A percentile compares a stretch with the other conserved stretches of the same genome.
Evolutionary conservation across 225 moss, liverwort and hornwort genomes (phyloP).

Genomic region (Antitrichia curtipendula): DNA sequence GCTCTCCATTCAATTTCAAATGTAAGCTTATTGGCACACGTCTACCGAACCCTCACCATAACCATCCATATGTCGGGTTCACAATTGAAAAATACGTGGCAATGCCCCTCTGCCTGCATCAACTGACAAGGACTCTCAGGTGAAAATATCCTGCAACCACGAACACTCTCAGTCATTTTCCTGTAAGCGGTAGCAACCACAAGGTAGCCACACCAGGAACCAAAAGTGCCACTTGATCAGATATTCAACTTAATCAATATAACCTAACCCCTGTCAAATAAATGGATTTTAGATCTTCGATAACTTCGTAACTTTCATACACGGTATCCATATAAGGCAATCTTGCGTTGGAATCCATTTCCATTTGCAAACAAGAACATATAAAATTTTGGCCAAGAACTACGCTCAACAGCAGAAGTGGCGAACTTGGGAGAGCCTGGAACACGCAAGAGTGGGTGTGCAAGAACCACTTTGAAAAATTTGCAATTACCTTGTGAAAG

Average conservation of each 20-base stretch:
- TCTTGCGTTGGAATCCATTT: background rate
- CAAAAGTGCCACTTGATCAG: background rate
- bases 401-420: background rate
- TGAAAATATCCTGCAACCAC: constrained; percentile 65
- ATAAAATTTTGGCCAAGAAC: background rate
- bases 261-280: background rate
- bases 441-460: background rate
- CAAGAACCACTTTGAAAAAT: background rate
- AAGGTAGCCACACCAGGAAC: background rate
- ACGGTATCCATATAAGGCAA: background rate
- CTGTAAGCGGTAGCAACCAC: background rate
- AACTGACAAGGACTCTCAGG: constrained; percentile 64
- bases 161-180: background rate
- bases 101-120: constrained; percentile 78
- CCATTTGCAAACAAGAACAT: background rate
- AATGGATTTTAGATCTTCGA: background rate
- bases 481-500: constrained; percentile 49
- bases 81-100: constrained; percentile 66
- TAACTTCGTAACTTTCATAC: background rate
- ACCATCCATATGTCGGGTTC: constrained; percentile 92
- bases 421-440: background rate
- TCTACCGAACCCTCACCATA: constrained; percentile 42
- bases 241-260: background rate
- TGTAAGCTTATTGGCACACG: background rate
- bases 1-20: background rate